These are phyloP conservation scores for Nicotiana paniculata DNA, from an alignment of 257 asterid species.

Conservation along the genomic window DNA sequence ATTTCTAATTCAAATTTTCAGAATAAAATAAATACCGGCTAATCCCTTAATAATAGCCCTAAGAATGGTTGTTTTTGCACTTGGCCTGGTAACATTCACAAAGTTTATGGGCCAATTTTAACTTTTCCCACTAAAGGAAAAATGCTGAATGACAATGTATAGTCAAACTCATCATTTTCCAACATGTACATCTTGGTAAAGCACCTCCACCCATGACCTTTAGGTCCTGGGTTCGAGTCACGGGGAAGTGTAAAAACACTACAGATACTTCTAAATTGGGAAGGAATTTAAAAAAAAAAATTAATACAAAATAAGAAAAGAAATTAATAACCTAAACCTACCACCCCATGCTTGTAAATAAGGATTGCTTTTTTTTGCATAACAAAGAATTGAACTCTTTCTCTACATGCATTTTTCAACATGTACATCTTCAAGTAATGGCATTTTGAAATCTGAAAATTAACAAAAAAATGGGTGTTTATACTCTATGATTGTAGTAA, in stretches of 20 bases:
- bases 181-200: background rate
- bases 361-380: background rate
- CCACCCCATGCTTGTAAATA: background rate
- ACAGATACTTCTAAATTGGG: no score
- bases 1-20: no score
- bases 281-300: background rate
- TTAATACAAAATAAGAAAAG: background rate
- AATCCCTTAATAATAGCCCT: no score
- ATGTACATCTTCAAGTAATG: slow-evolving; percentile 14
- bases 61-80: no score
- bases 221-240: no score
- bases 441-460: slow-evolving; percentile 19
- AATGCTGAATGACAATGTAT: background rate
- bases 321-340: background rate
- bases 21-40: no score
- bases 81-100: background rate
- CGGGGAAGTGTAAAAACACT: no score
- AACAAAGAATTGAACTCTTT: background rate
- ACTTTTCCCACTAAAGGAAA: background rate
- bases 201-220: no score
- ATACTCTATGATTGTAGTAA: slow-evolving; percentile 19
- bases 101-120: background rate
- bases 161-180: background rate
- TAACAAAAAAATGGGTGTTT: slow-evolving; percentile 26
- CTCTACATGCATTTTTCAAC: background rate